These are phyloP conservation scores for Onygenales sp. DNA, from an alignment of 2,329 filamentous ascomycete genomes.

Conservation along the genomic window DNA sequence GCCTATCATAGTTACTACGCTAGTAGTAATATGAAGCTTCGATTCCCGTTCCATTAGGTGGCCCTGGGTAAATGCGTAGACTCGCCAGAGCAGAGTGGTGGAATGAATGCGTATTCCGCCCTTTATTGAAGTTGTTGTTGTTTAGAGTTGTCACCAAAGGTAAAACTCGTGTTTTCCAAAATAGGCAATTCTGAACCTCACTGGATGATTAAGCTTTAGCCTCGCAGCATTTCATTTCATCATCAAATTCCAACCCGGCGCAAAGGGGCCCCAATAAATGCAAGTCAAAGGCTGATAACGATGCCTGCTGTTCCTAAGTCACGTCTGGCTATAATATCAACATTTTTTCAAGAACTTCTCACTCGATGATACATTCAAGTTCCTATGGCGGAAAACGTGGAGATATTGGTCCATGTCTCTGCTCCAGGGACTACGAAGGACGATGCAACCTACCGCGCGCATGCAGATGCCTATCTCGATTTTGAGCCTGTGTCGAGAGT, in stretches of 20 bases:
- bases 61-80: too few relatives aligned
- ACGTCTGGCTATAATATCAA: neutral
- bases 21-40: too few relatives aligned
- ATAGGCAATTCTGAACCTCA: neutral
- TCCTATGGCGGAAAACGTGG: conserved; percentile 15
- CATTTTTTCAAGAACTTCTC: neutral
- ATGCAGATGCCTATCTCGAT: conserved; percentile 27
- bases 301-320: neutral
- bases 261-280: too few relatives aligned
- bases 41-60: too few relatives aligned
- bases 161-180: neutral
- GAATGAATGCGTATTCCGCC: too few relatives aligned
- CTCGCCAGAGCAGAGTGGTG: too few relatives aligned
- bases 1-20: too few relatives aligned
- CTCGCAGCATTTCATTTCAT: neutral
- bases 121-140: neutral
- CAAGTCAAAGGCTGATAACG: too few relatives aligned
- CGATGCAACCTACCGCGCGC: conserved; percentile 29
- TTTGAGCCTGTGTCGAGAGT: conserved; percentile 24
- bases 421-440: conserved; percentile 27
- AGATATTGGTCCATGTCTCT: conserved; percentile 34
- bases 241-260: neutral
- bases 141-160: neutral
- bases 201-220: neutral
- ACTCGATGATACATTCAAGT: neutral